These are phyloP conservation scores for Trichomonas tenax DNA, from an alignment of 208 protist species.

Conservation along the genomic window DNA sequence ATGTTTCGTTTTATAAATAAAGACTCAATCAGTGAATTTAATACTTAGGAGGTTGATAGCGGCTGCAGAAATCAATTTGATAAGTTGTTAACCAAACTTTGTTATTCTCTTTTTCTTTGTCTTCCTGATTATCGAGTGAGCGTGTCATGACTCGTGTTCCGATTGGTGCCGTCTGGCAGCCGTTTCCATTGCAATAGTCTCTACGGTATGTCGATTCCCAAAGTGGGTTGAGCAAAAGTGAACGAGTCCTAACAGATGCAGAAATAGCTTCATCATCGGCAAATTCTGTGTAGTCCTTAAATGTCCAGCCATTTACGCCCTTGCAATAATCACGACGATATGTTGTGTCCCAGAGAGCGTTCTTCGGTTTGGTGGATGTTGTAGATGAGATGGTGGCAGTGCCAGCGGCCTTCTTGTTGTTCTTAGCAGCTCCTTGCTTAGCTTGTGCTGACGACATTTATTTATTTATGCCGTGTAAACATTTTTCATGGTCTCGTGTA, in stretches of 20 bases:
- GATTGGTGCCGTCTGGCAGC: neutral
- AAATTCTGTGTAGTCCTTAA: neutral
- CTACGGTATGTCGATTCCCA: neutral
- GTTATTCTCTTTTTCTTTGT: neutral
- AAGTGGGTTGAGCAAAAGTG: neutral
- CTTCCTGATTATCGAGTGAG: neutral
- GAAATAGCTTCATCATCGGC: neutral
- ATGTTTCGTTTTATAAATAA: too few species aligned
- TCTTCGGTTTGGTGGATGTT: neutral
- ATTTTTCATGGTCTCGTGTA: neutral
- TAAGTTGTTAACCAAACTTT: neutral
- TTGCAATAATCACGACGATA: neutral
- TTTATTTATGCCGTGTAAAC: neutral
- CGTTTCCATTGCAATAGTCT: neutral
- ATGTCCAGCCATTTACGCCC: neutral
- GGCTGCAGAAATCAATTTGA: neutral
- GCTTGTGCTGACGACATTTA: neutral
- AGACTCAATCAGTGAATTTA: too few species aligned
- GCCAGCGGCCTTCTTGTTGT: neutral
- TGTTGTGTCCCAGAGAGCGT: neutral
- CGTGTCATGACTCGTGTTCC: neutral
- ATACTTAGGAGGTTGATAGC: neutral
- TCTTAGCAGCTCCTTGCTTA: neutral
- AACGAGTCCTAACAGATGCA: neutral
- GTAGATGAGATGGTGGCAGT: neutral